These are phyloP conservation scores for Metschnikowia cerradonensis DNA, from an alignment of 805 yeast genomes.

Conservation along the genomic window DNA sequence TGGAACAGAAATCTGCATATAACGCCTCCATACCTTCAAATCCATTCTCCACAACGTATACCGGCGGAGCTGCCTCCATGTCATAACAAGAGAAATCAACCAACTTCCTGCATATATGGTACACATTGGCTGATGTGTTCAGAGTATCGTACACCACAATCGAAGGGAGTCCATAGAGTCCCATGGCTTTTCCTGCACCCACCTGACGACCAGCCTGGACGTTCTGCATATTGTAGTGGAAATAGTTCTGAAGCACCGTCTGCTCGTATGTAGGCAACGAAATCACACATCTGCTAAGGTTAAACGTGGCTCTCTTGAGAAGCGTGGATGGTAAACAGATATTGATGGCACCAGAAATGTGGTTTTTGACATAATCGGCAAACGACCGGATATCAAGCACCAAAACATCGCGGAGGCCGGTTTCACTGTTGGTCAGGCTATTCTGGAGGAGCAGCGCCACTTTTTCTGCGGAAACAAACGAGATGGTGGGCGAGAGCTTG, in stretches of 20 bases:
- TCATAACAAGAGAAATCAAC: constrained; percentile 26
- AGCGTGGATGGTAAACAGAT: constrained; percentile 89
- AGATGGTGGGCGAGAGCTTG: constrained; percentile 21
- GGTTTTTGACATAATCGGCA: constrained; percentile 61
- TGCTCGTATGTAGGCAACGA: constrained; percentile 56
- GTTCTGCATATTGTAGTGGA: constrained; percentile 16
- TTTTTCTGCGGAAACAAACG: constrained; percentile 15
- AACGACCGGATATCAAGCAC: constrained; percentile 78
- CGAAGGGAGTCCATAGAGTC: constrained; percentile 32
- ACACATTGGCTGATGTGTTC: constrained; percentile 37
- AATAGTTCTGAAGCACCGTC: constrained; percentile 34
- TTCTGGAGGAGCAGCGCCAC: constrained; percentile 15
- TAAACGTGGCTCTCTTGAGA: constrained; percentile 69
- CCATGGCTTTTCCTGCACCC: constrained; percentile 6
- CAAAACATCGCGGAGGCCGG: constrained; percentile 26
- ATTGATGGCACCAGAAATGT: constrained; percentile 60
- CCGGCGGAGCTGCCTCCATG: constrained; percentile 26
- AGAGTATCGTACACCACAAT: constrained; percentile 49
- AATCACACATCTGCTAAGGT: constrained; percentile 56
- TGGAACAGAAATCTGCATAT: constrained; percentile 19
- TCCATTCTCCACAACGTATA: constrained; percentile 42
- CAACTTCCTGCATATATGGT: constrained; percentile 48
- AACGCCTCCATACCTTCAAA: constrained; percentile 32
- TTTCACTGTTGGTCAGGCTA: constrained; percentile 5
- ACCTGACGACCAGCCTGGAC: background rate